Percentiles rank a stretch among this genome's conserved stretches.
Evolutionary conservation across 352 stramenopile species (phyloP).

Genomic region (Pythium aquatile): DNA sequence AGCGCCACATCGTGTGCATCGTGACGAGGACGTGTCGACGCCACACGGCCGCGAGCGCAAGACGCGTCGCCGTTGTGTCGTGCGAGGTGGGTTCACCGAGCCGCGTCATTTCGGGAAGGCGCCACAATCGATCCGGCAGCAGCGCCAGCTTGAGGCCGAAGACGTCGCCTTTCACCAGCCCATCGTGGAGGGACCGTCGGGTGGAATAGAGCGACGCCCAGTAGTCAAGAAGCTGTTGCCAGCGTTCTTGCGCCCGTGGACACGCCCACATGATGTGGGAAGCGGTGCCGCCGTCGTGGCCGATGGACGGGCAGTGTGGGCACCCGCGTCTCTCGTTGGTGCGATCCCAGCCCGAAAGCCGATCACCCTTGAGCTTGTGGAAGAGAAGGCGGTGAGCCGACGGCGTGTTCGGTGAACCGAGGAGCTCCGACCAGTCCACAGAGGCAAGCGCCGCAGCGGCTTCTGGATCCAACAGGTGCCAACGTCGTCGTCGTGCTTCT

Average conservation of each 20-base stretch:
- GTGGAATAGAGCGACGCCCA: neutral
- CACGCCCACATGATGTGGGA: slow-evolving; percentile 2
- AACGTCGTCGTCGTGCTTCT: neutral
- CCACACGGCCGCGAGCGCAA: neutral
- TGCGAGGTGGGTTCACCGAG: no score
- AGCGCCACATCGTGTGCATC: neutral
- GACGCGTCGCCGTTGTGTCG: no score
- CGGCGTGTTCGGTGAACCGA: neutral
- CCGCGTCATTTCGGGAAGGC: no score
- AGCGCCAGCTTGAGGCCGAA: no score
- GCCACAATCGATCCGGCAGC: no score
- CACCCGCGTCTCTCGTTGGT: neutral
- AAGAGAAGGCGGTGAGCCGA: neutral
- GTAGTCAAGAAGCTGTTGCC: neutral
- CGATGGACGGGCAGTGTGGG: neutral
- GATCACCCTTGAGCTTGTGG: neutral
- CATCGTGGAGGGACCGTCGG: no score
- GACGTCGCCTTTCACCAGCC: no score
- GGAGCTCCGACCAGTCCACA: neutral
- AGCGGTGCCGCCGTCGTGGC: neutral
- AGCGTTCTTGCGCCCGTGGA: neutral
- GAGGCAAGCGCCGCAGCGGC: neutral
- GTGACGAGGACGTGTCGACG: neutral
- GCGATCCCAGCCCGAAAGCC: neutral
- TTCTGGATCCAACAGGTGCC: neutral